Evolutionary conservation across 2,329 filamentous ascomycete species (phyloP), one percentile per base, ranked within the genome.

Genomic region (Sporothrix curviconia): DNA sequence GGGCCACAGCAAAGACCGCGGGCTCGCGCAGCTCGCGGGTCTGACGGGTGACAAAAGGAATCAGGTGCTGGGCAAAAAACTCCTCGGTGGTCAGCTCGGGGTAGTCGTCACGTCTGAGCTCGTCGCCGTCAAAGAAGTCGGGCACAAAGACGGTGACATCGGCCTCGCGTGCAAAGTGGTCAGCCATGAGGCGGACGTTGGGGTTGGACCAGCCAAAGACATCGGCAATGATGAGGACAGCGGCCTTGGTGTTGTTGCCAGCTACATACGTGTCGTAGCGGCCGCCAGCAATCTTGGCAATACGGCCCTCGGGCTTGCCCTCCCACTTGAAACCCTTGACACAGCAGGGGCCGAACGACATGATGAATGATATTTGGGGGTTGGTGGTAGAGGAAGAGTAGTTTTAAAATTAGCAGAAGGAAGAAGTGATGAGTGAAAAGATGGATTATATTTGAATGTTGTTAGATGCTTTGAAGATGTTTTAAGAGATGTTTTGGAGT

Each of bases 211-310:
- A 80, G 42, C 78, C 78, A 60, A 79, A 77, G 1, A 75, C 68
- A 64, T 81, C 78, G n/a, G 78, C 73, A 39, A 81, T 69, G 49
- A 78, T 67, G 42, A 80, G 69, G 22, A 80, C 66, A 53, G 76
- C 75, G 5, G 69, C 72, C n/a, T 71, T 70, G 7, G 69, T 61
- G 40, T 69, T 65, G 12, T 64, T 64, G 34, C 71, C 70, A 3
- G 74, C 69, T 37, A 79, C 66, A 60, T 79, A 79, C 17, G 71
- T 68, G 40, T 71, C 62, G 36, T 30, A 58, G 19, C 37, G 25
- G 32, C 75, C 66, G 15, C 69, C 68, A 60, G 76, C 74, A 30
- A 78, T 61, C 44, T 66, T 71, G 47, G 68, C 69, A 30, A 68
- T 66, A 19, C 65, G 66, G 28, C 75, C 76, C 14, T 66, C 68